These are phyloP conservation scores for Gynostemma pentaphyllum DNA, from an alignment of 306 rosid species.

Conservation along the genomic window DNA sequence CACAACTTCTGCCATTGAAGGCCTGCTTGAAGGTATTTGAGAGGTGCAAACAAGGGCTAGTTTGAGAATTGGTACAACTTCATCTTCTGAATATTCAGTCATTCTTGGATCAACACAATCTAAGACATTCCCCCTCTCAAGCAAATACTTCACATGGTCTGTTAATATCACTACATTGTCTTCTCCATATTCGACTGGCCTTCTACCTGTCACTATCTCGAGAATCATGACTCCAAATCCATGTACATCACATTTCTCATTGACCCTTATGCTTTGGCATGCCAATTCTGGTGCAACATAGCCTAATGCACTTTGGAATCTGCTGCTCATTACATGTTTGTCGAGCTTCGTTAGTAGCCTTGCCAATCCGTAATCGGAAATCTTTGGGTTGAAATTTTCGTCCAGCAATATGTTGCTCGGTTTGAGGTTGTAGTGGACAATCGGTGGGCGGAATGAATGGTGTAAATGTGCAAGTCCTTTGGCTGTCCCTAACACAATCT, in stretches of 20 bases:
- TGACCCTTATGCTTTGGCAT: slow-evolving; percentile 57
- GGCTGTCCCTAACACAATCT: slow-evolving; percentile 58
- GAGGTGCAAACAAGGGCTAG: slow-evolving; percentile 58
- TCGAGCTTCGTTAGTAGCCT: slow-evolving; percentile 42
- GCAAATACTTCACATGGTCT: slow-evolving; percentile 49
- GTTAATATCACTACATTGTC: slow-evolving; percentile 51
- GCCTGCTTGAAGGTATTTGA: slow-evolving; percentile 62
- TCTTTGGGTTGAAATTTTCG: slow-evolving; percentile 39
- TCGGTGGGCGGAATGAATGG: slow-evolving; percentile 49
- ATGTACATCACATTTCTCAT: slow-evolving; percentile 56
- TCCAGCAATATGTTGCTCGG: slow-evolving; percentile 56
- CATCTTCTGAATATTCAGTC: slow-evolving; percentile 49
- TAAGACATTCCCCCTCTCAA: slow-evolving; percentile 57
- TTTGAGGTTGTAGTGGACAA: slow-evolving; percentile 54
- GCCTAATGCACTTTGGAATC: slow-evolving; percentile 58
- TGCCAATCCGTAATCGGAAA: slow-evolving; percentile 51
- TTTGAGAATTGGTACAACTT: slow-evolving; percentile 49
- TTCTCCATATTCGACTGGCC: slow-evolving; percentile 63
- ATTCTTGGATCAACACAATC: slow-evolving; percentile 50
- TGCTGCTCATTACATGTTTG: slow-evolving; percentile 41
- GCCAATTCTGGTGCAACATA: slow-evolving; percentile 62
- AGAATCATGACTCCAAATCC: slow-evolving; percentile 61
- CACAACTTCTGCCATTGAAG: slow-evolving; percentile 66
- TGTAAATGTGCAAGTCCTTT: slow-evolving; percentile 56
- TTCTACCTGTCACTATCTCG: slow-evolving; percentile 56